Conservation (phyloP, 345 rosid genomes). For the Eucalyptus caleyi region DNA sequence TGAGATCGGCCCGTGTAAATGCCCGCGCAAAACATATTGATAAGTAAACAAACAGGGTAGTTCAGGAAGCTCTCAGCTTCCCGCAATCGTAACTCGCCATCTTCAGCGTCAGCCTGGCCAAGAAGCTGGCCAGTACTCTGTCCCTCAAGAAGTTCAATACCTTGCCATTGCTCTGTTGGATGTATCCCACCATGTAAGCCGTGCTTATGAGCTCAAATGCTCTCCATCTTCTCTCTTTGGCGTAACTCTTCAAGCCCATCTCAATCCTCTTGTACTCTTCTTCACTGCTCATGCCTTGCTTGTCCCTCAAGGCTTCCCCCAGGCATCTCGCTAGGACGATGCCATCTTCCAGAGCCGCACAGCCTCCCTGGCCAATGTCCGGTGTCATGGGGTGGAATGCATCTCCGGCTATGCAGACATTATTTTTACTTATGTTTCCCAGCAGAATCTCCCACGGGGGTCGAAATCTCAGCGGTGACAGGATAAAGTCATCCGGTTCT, state of each 20-base stretch:
- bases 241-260: background rate
- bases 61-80: background rate
- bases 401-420: constrained; percentile 46
- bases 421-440: constrained; percentile 32
- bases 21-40: background rate
- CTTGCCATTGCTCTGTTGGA: constrained; percentile 32
- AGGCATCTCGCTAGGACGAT: constrained; percentile 11
- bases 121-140: background rate
- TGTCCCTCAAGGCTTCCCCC: background rate
- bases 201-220: constrained; percentile 36
- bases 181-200: constrained; percentile 27
- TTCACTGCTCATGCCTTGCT: background rate
- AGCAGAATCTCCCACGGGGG: constrained; percentile 53
- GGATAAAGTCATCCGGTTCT: constrained; percentile 7
- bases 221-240: constrained; percentile 43
- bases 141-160: background rate
- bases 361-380: constrained; percentile 28
- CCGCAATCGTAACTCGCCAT: background rate
- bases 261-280: too few relatives aligned
- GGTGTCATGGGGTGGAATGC: constrained; percentile 66
- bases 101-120: background rate
- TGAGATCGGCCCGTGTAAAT: background rate
- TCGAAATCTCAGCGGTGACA: constrained; percentile 23
- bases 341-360: constrained; percentile 11
- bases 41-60: background rate